These are phyloP conservation scores for Pichia deserticola DNA, from an alignment of 805 yeast genomes.

Conservation along the genomic window DNA sequence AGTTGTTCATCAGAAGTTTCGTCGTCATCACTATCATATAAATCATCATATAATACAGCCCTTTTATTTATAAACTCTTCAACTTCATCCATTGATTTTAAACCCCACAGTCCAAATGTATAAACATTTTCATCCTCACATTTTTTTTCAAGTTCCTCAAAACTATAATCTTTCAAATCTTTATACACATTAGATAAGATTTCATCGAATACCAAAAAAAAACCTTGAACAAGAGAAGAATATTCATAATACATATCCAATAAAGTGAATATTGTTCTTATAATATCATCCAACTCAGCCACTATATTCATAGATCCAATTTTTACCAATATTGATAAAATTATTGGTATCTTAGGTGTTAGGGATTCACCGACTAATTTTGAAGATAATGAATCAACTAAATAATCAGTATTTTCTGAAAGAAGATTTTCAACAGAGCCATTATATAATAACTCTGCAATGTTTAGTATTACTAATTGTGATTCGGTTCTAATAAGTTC, in stretches of 20 bases:
- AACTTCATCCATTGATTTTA: conserved; percentile 38
- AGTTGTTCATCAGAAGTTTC: conserved; percentile 14
- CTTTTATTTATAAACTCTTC: conserved; percentile 35
- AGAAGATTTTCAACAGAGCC: conserved; percentile 54
- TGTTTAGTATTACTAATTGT: conserved; percentile 39
- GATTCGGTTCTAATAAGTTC: conserved; percentile 43
- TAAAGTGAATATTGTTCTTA: conserved; percentile 61
- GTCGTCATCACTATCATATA: conserved; percentile 13
- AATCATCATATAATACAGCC: conserved; percentile 20
- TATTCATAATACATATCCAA: conserved; percentile 86
- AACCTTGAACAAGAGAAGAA: conserved; percentile 59
- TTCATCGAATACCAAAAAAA: conserved; percentile 63
- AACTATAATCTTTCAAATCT: conserved; percentile 29
- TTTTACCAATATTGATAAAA: conserved; percentile 60
- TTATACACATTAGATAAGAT: conserved; percentile 42
- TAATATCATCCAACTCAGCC: conserved; percentile 61
- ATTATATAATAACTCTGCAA: conserved; percentile 45
- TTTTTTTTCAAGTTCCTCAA: conserved; percentile 13
- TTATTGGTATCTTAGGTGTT: conserved; percentile 64
- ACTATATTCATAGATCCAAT: conserved; percentile 64
- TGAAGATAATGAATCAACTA: conserved; percentile 70
- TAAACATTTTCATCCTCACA: conserved; percentile 20
- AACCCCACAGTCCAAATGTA: conserved; percentile 53
- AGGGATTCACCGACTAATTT: conserved; percentile 63
- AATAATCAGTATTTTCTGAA: conserved; percentile 65